Conservation (phyloP, 2,329 filamentous ascomycete genomes). For the Macrophomina tecta region DNA sequence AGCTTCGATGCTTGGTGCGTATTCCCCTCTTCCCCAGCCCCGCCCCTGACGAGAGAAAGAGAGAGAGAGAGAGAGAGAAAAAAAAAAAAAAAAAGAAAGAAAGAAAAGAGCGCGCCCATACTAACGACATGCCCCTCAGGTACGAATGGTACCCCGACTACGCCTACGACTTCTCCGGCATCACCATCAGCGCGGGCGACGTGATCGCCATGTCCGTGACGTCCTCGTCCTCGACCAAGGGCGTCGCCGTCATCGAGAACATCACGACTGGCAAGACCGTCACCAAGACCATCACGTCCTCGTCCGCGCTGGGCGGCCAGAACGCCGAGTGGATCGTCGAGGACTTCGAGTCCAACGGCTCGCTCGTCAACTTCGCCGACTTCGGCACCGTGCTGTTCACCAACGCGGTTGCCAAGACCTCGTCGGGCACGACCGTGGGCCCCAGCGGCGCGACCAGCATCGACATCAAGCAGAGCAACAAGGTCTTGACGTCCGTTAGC, state of each 20-base stretch:
- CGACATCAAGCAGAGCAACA: constrained; percentile 53
- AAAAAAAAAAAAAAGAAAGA: too few relatives aligned
- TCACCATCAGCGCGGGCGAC: constrained; percentile 49
- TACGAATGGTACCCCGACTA: constrained; percentile 56
- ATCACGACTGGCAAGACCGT: constrained; percentile 58
- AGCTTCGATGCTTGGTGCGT: constrained; percentile 61
- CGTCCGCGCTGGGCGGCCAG: constrained; percentile 27
- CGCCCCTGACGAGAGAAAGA: neutral
- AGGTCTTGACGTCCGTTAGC: constrained; percentile 25
- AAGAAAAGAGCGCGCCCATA: neutral
- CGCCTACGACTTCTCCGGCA: constrained; percentile 58
- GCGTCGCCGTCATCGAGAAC: constrained; percentile 59
- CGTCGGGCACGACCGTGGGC: constrained; percentile 35
- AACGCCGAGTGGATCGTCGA: constrained; percentile 33
- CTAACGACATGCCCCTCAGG: constrained; percentile 32
- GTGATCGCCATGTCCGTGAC: constrained; percentile 49
- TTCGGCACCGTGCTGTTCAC: constrained; percentile 29
- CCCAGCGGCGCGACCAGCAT: constrained; percentile 51
- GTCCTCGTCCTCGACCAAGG: constrained; percentile 49
- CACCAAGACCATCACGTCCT: constrained; percentile 55
- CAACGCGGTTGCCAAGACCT: constrained; percentile 23
- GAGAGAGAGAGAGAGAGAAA: too few relatives aligned
- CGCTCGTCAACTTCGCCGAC: constrained; percentile 27
- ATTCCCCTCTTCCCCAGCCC: neutral
- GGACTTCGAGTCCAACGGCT: constrained; percentile 28